Evolutionary conservation across 2,329 filamentous ascomycete genomes (phyloP).

Genomic region (Pseudocercospora crystallina): DNA sequence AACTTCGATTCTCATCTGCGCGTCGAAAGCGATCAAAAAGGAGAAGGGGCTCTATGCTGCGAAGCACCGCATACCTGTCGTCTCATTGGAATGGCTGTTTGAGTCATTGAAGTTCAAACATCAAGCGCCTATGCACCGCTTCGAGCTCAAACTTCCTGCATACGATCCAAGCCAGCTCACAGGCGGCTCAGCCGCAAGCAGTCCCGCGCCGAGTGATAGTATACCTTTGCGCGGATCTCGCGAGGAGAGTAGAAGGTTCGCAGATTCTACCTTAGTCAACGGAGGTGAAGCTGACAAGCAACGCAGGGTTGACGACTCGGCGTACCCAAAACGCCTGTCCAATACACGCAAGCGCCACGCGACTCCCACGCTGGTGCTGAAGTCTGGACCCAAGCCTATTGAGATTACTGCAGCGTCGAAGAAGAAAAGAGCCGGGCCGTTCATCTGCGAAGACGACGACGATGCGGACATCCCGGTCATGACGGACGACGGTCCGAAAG

Average conservation of each 20-base stretch:
- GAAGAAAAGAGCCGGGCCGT: constrained; percentile 22
- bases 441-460: constrained; percentile 33
- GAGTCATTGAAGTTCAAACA: constrained; percentile 63
- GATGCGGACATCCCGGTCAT: constrained; percentile 6
- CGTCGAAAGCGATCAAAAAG: constrained; percentile 50
- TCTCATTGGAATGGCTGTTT: constrained; percentile 82
- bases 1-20: constrained; percentile 74
- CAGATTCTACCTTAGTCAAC: constrained; percentile 2
- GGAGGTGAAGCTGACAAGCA: constrained; percentile 12
- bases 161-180: constrained; percentile 21
- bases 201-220: constrained; percentile 14
- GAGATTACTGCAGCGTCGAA: neutral
- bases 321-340: constrained; percentile 30
- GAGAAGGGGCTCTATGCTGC: constrained; percentile 79
- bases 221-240: constrained; percentile 3
- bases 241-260: constrained; percentile 16
- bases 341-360: constrained; percentile 31
- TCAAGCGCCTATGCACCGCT: constrained; percentile 48
- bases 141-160: constrained; percentile 23
- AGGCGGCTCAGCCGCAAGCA: constrained; percentile 13
- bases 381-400: constrained; percentile 7
- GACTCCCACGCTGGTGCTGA: constrained; percentile 32
- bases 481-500: neutral
- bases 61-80: constrained; percentile 76
- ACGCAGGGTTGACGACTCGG: constrained; percentile 17